Base-by-base conservation (phyloP, 495 filamentous ascomycete species). In the Podospora pseudocomata region DNA sequence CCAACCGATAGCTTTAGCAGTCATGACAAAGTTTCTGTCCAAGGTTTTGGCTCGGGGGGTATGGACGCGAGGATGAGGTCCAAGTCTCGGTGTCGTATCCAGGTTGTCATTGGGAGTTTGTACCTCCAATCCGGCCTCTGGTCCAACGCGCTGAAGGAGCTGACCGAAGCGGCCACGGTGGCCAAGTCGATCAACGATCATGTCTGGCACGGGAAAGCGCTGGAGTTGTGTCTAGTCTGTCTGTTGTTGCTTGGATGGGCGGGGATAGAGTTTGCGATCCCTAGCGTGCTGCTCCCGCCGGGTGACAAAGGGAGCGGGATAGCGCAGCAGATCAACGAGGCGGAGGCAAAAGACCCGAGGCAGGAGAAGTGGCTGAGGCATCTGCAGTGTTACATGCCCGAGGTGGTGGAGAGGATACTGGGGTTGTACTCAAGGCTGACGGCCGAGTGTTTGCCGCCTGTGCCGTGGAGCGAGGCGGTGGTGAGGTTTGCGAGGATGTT, bases 131-230 rank as follows among this genome's bases (percentile, higher is more conserved):
- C 92, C 69, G 95, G 95, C 39, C 85, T 92, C 69, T 96, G 94
- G 92, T 86, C 85, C 34, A 93, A 97, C 81, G 94, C 96, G 19
- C 73, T 98, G 32, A 92, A 88, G 75, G 92, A 97, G 76, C 84
- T 97, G 34, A 81, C 88, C 27, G 94, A 97, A 64, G 90, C 89
- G 60, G 92, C 90, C 7, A 86, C 87, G 13, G 86, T 89, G 69
- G 91, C 93, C 18, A 91, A 91, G 75, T 88, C 87, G 44, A 87
- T 89, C 71, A 94, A 91, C 75, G 95, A 98, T 77, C 91, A 97
- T 81, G 76, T 97, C 7, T 99, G 95, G 95, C 92, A 98, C 82
- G 95, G 90, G 15, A 99, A 98, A 79, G 93, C 91, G 3, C 84
- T 98, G 34, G 95, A 98, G 73, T 89, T 92, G 11, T 90, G 95